A percentile compares a stretch with the other conserved stretches of the same genome.
Evolutionary conservation across 2,329 filamentous ascomycete genomes (phyloP).

Genomic region (Aspergillus felis): DNA sequence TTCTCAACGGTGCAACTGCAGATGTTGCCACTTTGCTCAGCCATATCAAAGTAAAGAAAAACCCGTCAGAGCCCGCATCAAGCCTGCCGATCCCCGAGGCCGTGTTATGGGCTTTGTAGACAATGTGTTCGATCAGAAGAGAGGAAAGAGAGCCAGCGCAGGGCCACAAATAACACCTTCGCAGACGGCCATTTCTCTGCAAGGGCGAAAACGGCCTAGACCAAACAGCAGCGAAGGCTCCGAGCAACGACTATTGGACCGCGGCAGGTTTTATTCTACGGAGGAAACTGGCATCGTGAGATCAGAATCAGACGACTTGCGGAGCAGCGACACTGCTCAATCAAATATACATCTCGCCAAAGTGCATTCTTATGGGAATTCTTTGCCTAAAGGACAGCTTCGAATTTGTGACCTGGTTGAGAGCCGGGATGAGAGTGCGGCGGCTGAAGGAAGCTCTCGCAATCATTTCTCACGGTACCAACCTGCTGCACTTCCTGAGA

Average conservation of each 20-base stretch:
- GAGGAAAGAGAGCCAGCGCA: conserved; percentile 18
- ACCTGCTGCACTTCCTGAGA: background rate
- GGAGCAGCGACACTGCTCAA: background rate
- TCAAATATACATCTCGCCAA: background rate
- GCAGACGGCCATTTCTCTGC: background rate
- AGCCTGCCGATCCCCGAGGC: conserved; percentile 29
- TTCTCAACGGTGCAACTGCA: conserved; percentile 31
- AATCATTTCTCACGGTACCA: background rate
- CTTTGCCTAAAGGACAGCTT: conserved; percentile 5
- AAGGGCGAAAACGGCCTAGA: conserved; percentile 9
- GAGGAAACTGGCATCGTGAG: background rate
- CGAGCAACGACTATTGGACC: background rate
- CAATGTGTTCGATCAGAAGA: conserved; percentile 36
- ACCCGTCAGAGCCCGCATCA: conserved; percentile 29
- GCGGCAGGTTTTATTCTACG: background rate
- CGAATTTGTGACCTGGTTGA: conserved; percentile 12
- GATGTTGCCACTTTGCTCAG: conserved; percentile 32
- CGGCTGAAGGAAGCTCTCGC: background rate
- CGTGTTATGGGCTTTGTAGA: conserved; percentile 34
- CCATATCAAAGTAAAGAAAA: conserved; percentile 34
- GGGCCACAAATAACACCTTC: conserved; percentile 3
- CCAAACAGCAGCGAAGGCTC: background rate
- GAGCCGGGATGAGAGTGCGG: background rate
- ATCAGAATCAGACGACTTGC: background rate
- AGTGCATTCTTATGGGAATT: background rate